Conservation (phyloP, 805 yeast genomes). For the Candida multigemmis region DNA sequence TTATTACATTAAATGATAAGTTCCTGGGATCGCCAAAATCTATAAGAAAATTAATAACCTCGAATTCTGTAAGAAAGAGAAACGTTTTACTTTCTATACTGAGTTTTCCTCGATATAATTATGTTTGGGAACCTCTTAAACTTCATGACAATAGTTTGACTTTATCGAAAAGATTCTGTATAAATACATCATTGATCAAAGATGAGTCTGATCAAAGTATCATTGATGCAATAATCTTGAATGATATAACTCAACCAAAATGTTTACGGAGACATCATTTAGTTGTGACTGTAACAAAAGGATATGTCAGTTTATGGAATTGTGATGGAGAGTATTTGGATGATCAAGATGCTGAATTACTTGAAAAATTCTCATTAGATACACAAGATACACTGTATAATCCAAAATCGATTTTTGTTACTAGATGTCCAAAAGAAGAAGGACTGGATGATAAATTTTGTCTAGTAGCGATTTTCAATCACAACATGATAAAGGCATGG, state of each 20-base stretch:
- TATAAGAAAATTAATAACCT: conserved; percentile 54
- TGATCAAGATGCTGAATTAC: conserved; percentile 18
- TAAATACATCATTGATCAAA: neutral
- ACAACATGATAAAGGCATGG: conserved; percentile 34
- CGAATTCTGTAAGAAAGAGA: conserved; percentile 27
- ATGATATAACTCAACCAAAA: conserved; percentile 16
- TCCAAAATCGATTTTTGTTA: conserved; percentile 16
- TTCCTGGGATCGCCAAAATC: conserved; percentile 86
- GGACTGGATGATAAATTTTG: conserved; percentile 14
- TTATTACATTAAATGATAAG: conserved; percentile 27
- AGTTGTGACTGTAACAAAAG: conserved; percentile 21
- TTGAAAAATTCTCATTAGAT: no score
- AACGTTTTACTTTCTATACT: conserved; percentile 26
- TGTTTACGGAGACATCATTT: conserved; percentile 16
- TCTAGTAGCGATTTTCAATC: conserved; percentile 42
- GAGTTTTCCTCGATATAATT: conserved; percentile 28
- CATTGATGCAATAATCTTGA: conserved; percentile 22
- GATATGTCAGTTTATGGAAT: conserved; percentile 51
- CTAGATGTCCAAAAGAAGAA: conserved; percentile 5
- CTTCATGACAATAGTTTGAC: no score
- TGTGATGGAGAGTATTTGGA: conserved; percentile 30
- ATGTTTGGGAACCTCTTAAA: conserved; percentile 38
- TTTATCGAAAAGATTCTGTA: conserved; percentile 7
- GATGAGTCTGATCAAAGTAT: conserved; percentile 10
- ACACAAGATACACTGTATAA: no score